Percentiles rank a stretch among this genome's conserved stretches.
These are phyloP conservation scores for Vigna hirtella DNA, from an alignment of 306 rosid genomes.

Conservation along the genomic window DNA sequence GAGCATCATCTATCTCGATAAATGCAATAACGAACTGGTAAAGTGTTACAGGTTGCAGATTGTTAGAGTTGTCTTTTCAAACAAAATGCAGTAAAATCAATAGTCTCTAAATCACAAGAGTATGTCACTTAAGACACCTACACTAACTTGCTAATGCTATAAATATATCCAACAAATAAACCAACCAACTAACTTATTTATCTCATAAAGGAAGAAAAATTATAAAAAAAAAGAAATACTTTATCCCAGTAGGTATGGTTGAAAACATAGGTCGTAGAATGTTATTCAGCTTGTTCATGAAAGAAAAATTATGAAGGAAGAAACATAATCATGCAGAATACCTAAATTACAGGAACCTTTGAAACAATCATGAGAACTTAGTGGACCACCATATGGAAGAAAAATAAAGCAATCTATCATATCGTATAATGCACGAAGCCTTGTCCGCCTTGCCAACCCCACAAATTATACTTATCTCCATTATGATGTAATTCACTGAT, in stretches of 20 bases:
- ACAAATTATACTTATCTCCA: background rate
- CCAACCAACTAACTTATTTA: background rate
- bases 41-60: slow-evolving; percentile 15
- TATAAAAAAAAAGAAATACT: background rate
- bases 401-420: background rate
- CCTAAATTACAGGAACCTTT: background rate
- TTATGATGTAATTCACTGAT: background rate
- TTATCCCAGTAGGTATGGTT: background rate
- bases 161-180: background rate
- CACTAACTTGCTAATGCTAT: background rate
- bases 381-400: background rate
- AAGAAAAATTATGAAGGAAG: background rate
- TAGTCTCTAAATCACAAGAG: slow-evolving; percentile 10
- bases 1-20: background rate
- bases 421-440: background rate
- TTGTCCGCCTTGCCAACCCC: background rate
- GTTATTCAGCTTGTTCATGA: background rate
- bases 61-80: slow-evolving; percentile 26
- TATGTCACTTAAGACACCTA: background rate
- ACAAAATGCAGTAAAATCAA: slow-evolving; percentile 25
- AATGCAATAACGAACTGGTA: slow-evolving; percentile 32
- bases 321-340: background rate
- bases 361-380: background rate
- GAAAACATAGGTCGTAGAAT: too few relatives aligned
- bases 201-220: background rate